Evolutionary conservation across 2,329 filamentous ascomycete species (phyloP), one percentile per base, ranked within the genome.

Genomic region (Sordariomycetes sp.): DNA sequence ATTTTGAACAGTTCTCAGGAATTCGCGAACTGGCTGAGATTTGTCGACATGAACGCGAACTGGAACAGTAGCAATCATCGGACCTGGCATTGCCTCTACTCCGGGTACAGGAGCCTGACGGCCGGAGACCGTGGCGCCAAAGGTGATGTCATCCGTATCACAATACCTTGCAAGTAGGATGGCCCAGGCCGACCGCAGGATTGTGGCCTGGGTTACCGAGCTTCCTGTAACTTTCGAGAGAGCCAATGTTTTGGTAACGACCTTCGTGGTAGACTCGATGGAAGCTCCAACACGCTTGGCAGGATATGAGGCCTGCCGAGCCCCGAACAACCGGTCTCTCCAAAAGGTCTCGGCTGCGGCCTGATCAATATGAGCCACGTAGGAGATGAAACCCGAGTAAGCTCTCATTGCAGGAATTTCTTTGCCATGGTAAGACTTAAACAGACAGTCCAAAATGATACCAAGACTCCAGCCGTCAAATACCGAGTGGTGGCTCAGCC

Each of bases 401-500:
- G 35, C 28, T 10, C 29, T 33, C 14, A 37, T 21, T n/a, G 21
- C 10, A 6, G 34, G 28, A 25, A 25, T 9, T 5, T 12, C 19
- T 4, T 11, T 21, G 5, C 24, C 26, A 8, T 34, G 19, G 20
- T 39, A 39, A 14, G 19, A 17, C 21, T 32, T 21, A n/a, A n/a
- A n/a, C n/a, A n/a, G n/a, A n/a, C n/a, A n/a, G n/a, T n/a, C n/a
- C n/a, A 44, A 14, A n/a, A 39, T 32, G 11, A n/a, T n/a, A n/a
- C n/a, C n/a, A n/a, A n/a, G n/a, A n/a, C n/a, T n/a, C n/a, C n/a
- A 50, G 5, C 48, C 50, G 23, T 54, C 50, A 17, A 49, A 49
- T 1, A 50, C 21, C 3, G 49, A 40, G 21, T 53, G 51, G 17
- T 54, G 50, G 3, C 41, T 39, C 4, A 45, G 45, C 37, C 44